phyloP scores from a whole-genome alignment of 805 yeast genomes.

The Wickerhamomyces bovis region DNA sequence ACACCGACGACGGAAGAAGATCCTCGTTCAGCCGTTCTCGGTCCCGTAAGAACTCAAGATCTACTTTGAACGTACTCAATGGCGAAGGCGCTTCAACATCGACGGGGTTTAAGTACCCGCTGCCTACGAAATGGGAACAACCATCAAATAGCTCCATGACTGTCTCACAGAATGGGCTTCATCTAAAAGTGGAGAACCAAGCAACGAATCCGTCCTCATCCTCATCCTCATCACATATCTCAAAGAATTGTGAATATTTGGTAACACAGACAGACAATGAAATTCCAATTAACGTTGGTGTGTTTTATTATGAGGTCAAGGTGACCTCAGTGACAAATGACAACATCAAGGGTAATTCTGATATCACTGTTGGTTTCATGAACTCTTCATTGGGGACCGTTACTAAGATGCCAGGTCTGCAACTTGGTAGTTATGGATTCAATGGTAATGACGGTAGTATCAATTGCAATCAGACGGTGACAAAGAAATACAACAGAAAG shows the following conservation, averaged over 20 bases:
- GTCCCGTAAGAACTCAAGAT: not conserved
- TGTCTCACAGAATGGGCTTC: conserved; percentile 9
- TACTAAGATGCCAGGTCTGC: conserved; percentile 42
- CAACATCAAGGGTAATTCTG: conserved; percentile 22
- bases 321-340: conserved; percentile 31
- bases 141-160: conserved; percentile 3
- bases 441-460: conserved; percentile 47
- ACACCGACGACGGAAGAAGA: not conserved
- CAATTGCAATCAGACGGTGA: conserved; percentile 31
- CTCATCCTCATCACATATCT: not conserved
- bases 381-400: conserved; percentile 23
- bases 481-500: conserved; percentile 35
- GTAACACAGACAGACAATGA: conserved; percentile 29
- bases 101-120: conserved; percentile 11
- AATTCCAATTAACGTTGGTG: conserved; percentile 35
- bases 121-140: conserved; percentile 19
- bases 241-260: conserved; percentile 15
- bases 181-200: conserved; percentile 9
- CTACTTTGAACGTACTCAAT: not conserved
- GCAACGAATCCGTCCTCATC: not conserved
- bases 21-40: not conserved
- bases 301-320: conserved; percentile 47
- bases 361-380: conserved; percentile 41
- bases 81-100: not conserved
- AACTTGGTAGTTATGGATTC: conserved; percentile 43